Conservation (phyloP, 495 filamentous ascomycete species). For the Hypoxylon perforatum region DNA sequence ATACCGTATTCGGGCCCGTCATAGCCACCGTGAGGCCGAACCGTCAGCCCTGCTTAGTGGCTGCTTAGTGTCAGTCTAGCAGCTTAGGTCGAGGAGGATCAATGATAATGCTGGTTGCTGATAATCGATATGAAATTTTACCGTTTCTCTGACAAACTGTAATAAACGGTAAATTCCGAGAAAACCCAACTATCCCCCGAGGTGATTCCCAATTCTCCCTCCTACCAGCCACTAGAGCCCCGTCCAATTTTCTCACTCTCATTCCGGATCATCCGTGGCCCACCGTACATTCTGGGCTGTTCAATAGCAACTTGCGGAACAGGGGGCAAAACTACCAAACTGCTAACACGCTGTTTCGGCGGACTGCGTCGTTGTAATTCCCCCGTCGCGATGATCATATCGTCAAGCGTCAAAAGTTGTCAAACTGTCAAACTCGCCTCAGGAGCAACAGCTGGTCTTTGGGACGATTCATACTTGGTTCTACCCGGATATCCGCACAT, state of each 20-base stretch:
- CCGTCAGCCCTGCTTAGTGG: neutral
- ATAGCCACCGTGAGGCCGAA: neutral
- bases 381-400: no score
- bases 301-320: neutral
- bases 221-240: no score
- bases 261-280: conserved; percentile 38
- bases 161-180: conserved; percentile 16
- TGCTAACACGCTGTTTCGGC: no score
- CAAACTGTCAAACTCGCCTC: no score
- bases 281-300: conserved; percentile 1
- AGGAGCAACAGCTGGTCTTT: no score
- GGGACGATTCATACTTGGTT: no score
- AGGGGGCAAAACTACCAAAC: neutral
- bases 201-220: neutral
- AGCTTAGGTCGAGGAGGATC: neutral
- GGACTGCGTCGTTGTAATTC: no score
- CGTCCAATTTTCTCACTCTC: neutral
- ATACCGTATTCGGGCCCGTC: neutral
- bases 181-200: no score
- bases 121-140: neutral
- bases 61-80: neutral
- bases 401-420: no score
- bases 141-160: conserved; percentile 2
- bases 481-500: no score
- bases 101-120: neutral